Conservation (phyloP, 345 rosid genomes). For the Passiflora organensis region DNA sequence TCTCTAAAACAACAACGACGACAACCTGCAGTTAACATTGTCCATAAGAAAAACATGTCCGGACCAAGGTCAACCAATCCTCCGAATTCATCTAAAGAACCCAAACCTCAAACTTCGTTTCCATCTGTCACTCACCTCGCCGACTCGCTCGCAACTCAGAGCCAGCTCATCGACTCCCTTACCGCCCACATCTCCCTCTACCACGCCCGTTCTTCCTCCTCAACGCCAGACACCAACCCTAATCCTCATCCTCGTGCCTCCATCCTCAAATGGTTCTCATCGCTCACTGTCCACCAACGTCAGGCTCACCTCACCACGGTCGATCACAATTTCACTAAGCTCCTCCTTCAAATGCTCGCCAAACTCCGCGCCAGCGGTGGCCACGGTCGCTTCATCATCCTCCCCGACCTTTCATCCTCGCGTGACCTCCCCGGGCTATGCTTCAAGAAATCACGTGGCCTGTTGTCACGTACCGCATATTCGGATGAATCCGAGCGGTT, state of each 20-base stretch:
- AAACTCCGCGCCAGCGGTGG: constrained; percentile 62
- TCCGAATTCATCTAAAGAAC: background rate
- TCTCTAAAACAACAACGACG: background rate
- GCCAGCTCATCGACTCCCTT: constrained; percentile 67
- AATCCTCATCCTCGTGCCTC: constrained; percentile 44
- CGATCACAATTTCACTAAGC: constrained; percentile 51
- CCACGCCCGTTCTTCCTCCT: constrained; percentile 29
- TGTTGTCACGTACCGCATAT: constrained; percentile 60
- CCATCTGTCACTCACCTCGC: constrained; percentile 8
- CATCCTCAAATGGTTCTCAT: constrained; percentile 79
- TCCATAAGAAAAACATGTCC: background rate
- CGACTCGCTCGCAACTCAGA: constrained; percentile 42
- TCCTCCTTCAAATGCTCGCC: constrained; percentile 74
- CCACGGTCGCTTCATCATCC: constrained; percentile 67
- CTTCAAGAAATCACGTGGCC: constrained; percentile 66
- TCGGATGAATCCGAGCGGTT: constrained; percentile 42
- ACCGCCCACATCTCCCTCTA: constrained; percentile 89
- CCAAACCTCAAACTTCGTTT: background rate
- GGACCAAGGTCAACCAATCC: too few relatives aligned
- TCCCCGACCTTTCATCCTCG: constrained; percentile 68
- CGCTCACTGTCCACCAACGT: constrained; percentile 73
- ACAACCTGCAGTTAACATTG: too few relatives aligned
- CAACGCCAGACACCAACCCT: constrained; percentile 16
- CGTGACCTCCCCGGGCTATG: constrained; percentile 71
- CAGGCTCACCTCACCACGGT: constrained; percentile 63